Percentiles rank a stretch among this genome's conserved stretches.
Conservation (phyloP, 495 filamentous ascomycete genomes). For the Barbatosphaeria neglecta region DNA sequence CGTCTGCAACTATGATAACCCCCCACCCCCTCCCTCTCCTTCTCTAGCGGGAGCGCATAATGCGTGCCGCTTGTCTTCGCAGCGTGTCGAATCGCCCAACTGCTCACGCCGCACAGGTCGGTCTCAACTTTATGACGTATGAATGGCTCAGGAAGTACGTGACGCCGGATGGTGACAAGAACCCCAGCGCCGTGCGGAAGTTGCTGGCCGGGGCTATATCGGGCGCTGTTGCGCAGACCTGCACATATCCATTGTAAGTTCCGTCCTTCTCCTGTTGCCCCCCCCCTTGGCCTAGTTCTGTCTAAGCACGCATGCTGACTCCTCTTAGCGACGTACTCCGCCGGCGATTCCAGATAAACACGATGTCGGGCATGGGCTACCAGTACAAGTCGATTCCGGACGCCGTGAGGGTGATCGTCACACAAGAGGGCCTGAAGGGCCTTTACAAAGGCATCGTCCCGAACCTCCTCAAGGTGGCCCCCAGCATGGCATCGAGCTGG, state of each 20-base stretch:
- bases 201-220: conserved; percentile 81
- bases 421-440: conserved; percentile 57
- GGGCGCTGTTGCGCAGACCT: conserved; percentile 92
- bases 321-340: conserved; percentile 74
- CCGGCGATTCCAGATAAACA: conserved; percentile 94
- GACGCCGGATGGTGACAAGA: conserved; percentile 78
- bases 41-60: too few species aligned
- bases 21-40: too few species aligned
- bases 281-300: neutral
- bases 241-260: conserved; percentile 96
- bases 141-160: conserved; percentile 75
- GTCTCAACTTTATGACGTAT: conserved; percentile 97
- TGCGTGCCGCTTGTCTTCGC: neutral
- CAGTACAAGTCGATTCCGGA: conserved; percentile 81
- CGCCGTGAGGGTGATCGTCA: conserved; percentile 68
- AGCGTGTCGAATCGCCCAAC: conserved; percentile 5
- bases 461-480: conserved; percentile 91
- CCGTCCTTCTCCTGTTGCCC: neutral
- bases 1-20: too few species aligned
- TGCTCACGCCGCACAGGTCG: conserved; percentile 48
- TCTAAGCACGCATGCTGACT: conserved; percentile 3
- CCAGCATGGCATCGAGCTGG: conserved; percentile 98
- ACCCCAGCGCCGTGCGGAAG: conserved; percentile 70
- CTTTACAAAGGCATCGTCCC: conserved; percentile 90
- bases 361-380: conserved; percentile 98